Evolutionary conservation across 73 alveolate genomes (phyloP).

Genomic region (Paramecium pentaurelia): DNA sequence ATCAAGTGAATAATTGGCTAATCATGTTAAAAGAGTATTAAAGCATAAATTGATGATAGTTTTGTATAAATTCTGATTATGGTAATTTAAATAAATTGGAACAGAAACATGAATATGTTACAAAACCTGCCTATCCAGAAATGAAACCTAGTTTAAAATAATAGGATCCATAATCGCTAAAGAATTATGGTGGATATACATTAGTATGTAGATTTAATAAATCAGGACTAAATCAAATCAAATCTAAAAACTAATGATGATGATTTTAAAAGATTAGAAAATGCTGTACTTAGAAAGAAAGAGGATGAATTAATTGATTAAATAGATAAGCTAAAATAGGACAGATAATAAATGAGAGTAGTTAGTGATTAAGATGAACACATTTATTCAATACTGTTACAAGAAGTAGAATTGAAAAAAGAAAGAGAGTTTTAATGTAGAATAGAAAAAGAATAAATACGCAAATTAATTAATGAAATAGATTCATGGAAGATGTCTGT

Average conservation of each 20-base stretch:
- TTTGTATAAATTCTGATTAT: constrained; percentile 34
- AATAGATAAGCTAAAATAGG: neutral
- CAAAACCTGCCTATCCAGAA: constrained; percentile 10
- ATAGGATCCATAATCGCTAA: constrained; percentile 30
- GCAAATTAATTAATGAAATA: constrained; percentile 26
- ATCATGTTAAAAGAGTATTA: constrained; percentile 58
- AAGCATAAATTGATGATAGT: neutral
- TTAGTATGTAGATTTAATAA: neutral
- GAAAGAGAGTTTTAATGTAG: constrained; percentile 41
- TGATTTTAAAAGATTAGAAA: constrained; percentile 30
- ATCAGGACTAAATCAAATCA: neutral
- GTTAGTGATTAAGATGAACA: constrained; percentile 44
- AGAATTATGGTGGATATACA: constrained; percentile 44
- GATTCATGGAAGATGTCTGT: constrained; percentile 52
- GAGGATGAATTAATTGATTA: constrained; percentile 48
- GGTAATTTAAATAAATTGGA: constrained; percentile 38
- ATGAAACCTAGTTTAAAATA: neutral
- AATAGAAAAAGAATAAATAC: constrained; percentile 47
- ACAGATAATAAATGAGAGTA: constrained; percentile 47
- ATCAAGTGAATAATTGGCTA: constrained; percentile 46
- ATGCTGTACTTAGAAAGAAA: constrained; percentile 24
- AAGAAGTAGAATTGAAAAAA: constrained; percentile 46
- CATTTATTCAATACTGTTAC: neutral
- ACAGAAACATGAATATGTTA: neutral
- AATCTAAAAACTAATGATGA: constrained; percentile 43